Evolutionary conservation across 305 asterid species (phyloP), one percentile per base, ranked within the genome.

Genomic region (Fraxinus xanthoxyloides): DNA sequence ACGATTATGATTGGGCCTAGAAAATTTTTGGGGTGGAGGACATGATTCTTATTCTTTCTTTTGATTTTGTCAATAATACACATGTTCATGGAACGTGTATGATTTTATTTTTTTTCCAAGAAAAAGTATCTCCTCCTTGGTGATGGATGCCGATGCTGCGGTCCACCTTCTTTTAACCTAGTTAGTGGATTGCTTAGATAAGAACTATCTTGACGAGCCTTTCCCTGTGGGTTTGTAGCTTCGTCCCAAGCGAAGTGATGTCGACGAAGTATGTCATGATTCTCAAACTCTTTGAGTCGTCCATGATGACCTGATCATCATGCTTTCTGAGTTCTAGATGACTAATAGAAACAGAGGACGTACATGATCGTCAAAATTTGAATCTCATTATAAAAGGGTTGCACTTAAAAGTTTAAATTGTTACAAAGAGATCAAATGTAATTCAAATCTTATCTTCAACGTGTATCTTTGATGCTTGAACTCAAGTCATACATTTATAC

Each of bases 1-100:
- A 59, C 7, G 10, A 19, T 9, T 59, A 5, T 21, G 7, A 59
- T 21, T 19, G 69, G 69, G 28, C 23, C 31, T 91, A 15, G 21
- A 43, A 48, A 4, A 15, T 48, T 48, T 48, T 48, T 15, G 59
- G 59, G 59, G 59, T 48, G 59, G 59, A 15, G 92, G 92, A 85
- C 92, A 4, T 69, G 85, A 56, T 59, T 59, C 69, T 59, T 59
- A 59, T 59, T 59, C 69, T 21, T 56, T n/a, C 67, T 59, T 59
- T 59, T 59, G 30, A 59, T 59, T 6, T 59, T 59, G 24, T 59
- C 69, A 59, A 59, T 59, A 24, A 59, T 19, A 59, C 1, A 59
- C 69, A 59, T 59, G 12, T 21, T 59, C 28, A 59, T 19, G 69
- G 19, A 2, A 59, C 28, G 24, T 6, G 28, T 17, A 48, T 1